Evolutionary conservation across 2,329 filamentous ascomycete species (phyloP), one percentile per base, ranked within the genome.

Genomic region (Hypoxylon sp.): DNA sequence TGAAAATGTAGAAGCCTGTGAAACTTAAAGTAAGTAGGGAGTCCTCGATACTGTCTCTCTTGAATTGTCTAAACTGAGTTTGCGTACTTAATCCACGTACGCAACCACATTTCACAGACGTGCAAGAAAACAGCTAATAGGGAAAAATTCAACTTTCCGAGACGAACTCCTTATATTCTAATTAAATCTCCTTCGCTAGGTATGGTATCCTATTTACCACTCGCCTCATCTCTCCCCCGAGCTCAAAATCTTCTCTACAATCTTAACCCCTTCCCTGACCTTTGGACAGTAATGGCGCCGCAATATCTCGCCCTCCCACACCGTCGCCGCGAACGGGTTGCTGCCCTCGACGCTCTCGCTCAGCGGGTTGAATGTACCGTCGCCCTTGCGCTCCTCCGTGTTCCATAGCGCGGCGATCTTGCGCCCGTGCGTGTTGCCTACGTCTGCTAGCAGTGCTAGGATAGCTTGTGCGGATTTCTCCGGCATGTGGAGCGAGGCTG

Each of bases 241-340:
- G 38, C 83, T 77, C 74, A 93, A 81, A 49, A 83, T 85, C 84
- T 92, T 93, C 77, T 94, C 91, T 77, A 94, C 82, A 48, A 86
- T 79, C 78, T 87, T 86, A 3, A 92, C 83, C 0, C 91, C 91
- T 75, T 97, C 93, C 71, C 93, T 86, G 1, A 99, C 91, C 75
- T 90, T 90, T 5, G 94, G 95, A 73, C 92, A 94, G 78, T 92
- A 99, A 81, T 99, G 96, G 72, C 87, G 86, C 76, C 91, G 86
- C 74, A 99, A 79, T 63, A 99, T 77, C 82, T 98, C 96, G 0
- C 93, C 94, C 78, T 98, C 96, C 96, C 95, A 99, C 0, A 97
- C 86, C 0, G 93, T 98, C 3, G 90, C 89, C 0, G 94, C 92
- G 80, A 96, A 97, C 0, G 95, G 94, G 80, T 98, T 98, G 72